phyloP scores from a whole-genome alignment of 306 rosid species.

The Neltuma alba region DNA sequence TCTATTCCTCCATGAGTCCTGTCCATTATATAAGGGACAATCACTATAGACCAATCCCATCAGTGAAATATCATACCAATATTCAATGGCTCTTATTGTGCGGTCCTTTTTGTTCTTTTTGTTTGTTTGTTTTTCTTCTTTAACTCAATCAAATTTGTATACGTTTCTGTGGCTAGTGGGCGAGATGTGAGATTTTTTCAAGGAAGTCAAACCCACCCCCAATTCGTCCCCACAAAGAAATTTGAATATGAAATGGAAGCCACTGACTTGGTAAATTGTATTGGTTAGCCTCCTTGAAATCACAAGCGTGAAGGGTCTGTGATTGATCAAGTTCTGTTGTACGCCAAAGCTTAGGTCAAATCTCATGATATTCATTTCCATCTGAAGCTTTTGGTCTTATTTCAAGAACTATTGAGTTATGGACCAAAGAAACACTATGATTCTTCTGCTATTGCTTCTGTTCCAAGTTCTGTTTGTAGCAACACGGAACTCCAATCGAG shows the following conservation, averaged over 20 bases:
- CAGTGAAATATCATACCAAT: too few relatives aligned
- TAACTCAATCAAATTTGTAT: too few relatives aligned
- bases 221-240: not conserved
- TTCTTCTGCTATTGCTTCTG: slow-evolving; percentile 37
- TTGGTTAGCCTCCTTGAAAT: slow-evolving; percentile 32
- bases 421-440: slow-evolving; percentile 34
- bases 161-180: slow-evolving; percentile 9
- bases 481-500: slow-evolving; percentile 39
- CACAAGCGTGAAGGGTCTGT: slow-evolving; percentile 8
- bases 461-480: slow-evolving; percentile 44
- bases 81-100: too few relatives aligned
- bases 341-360: not conserved
- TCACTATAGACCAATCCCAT: too few relatives aligned
- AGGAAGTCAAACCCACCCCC: not conserved
- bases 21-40: too few relatives aligned
- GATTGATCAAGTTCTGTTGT: slow-evolving; percentile 14
- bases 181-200: not conserved
- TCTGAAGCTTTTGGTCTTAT: not conserved
- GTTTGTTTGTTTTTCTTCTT: too few relatives aligned
- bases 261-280: slow-evolving; percentile 41
- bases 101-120: too few relatives aligned
- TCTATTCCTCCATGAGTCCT: too few relatives aligned
- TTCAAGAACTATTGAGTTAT: slow-evolving; percentile 22
- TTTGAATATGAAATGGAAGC: slow-evolving; percentile 1
- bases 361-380: slow-evolving; percentile 12